Evolutionary conservation across 2,329 filamentous ascomycete genomes (phyloP), one percentile per base, ranked within the genome.

Genomic region (Corinectria fuckeliana): DNA sequence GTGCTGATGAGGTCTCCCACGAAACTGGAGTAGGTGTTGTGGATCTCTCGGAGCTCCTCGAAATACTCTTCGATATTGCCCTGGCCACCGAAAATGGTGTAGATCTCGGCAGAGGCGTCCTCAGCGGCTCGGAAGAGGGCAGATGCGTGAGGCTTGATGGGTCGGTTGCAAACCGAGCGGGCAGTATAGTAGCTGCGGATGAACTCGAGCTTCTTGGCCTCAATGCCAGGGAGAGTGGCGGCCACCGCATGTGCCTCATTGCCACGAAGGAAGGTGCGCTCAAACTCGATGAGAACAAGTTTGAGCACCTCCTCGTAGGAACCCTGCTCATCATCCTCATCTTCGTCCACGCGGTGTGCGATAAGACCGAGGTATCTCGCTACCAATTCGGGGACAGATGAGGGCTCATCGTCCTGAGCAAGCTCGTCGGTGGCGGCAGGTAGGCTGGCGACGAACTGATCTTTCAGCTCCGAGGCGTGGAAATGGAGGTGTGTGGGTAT

Each of bases 1-100:
- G 88, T 85, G 25, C 85, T 84, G 72, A 99, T 85, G 65, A 98
- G 88, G 66, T 96, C 92, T 68, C 92, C 90, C 5, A 97, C 88
- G 68, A 99, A 96, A 25, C 91, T 91, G 11, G 91, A 90, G 79
- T 99, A 99, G 60, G 93, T 97, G 70, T 84, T 88, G 81, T 94
- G 94, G 58, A 98, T 86, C 76, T 96, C 91, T 56, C 95, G 89
- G 63, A 99, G 86, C 81, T 99, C 95, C 69, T 99, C 94, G 72
- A 99, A 99, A 80, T 99, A 99, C 80, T 99, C 96, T 78, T 99
- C 94, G 65, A 99, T 98, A 78, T 99, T 99, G 70, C 95, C 95
- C 77, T 99, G 95, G 6, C 95, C 95, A 60, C 95, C 95, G 68
- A 98, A 97, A 62, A 99, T 93, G 66, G 89, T 93, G 81, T 97